Evolutionary conservation across 2,329 filamentous ascomycete genomes (phyloP).

Genomic region (Bipolaris oryzae): DNA sequence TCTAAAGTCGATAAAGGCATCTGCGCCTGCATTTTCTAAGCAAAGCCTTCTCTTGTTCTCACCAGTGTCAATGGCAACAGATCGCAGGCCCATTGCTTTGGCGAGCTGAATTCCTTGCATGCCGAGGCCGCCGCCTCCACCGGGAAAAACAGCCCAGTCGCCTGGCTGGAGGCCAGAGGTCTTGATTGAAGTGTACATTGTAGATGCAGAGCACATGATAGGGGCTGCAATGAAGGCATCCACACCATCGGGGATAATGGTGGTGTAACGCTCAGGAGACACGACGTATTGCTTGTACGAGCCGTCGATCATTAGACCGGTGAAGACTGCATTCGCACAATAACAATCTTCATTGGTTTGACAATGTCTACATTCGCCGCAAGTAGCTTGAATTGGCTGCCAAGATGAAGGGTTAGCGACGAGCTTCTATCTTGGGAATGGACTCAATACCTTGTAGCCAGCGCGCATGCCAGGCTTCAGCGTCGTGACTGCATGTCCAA

Average conservation of each 20-base stretch:
- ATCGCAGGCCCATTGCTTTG: slow-evolving; percentile 47
- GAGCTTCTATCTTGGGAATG: too few relatives aligned
- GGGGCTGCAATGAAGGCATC: slow-evolving; percentile 62
- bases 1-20: slow-evolving; percentile 48
- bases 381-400: slow-evolving; percentile 17
- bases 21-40: slow-evolving; percentile 38
- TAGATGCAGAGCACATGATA: slow-evolving; percentile 65
- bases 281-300: slow-evolving; percentile 66
- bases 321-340: slow-evolving; percentile 47
- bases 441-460: slow-evolving; percentile 12
- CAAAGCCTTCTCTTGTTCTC: slow-evolving; percentile 31
- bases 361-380: slow-evolving; percentile 54
- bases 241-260: slow-evolving; percentile 62
- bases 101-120: slow-evolving; percentile 61
- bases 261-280: slow-evolving; percentile 61
- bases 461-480: slow-evolving; percentile 50
- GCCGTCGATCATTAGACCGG: slow-evolving; percentile 33
- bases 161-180: slow-evolving; percentile 58
- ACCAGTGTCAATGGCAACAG: slow-evolving; percentile 47
- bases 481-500: slow-evolving; percentile 60
- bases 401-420: too few relatives aligned
- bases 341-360: slow-evolving; percentile 48
- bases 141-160: slow-evolving; percentile 62
- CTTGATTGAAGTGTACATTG: slow-evolving; percentile 62
- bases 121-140: slow-evolving; percentile 62